Conservation (phyloP, 108 stramenopile species). For the Cyclostephanos tholiformis region DNA sequence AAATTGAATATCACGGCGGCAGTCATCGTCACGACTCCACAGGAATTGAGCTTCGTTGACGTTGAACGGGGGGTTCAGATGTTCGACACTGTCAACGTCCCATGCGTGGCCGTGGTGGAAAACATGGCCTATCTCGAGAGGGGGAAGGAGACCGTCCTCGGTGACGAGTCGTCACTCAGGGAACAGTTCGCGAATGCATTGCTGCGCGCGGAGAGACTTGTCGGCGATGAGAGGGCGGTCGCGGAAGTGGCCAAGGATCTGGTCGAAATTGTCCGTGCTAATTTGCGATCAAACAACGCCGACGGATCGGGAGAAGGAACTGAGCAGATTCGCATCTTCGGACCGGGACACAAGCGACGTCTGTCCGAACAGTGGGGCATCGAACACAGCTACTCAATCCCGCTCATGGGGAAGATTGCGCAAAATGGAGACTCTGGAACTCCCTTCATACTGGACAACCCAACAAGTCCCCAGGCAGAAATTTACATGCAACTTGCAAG, state of each 20-base stretch:
- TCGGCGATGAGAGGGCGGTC: constrained; percentile 16
- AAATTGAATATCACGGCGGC: constrained; percentile 90
- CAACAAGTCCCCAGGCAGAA: constrained; percentile 66
- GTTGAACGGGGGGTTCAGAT: constrained; percentile 96
- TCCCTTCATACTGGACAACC: constrained; percentile 72
- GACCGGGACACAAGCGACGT: constrained; percentile 70
- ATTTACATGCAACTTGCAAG: constrained; percentile 69
- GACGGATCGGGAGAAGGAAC: constrained; percentile 19
- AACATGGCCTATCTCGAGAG: constrained; percentile 95
- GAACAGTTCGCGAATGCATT: constrained; percentile 46
- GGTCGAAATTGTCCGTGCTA: constrained; percentile 53
- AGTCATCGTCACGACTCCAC: constrained; percentile 98
- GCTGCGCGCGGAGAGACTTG: constrained; percentile 36
- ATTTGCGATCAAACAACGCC: constrained; percentile 12
- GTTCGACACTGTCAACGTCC: constrained; percentile 94
- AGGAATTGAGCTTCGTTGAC: constrained; percentile 94
- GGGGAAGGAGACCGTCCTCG: constrained; percentile 24
- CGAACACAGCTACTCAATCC: constrained; percentile 78
- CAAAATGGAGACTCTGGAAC: constrained; percentile 82
- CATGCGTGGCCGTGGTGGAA: constrained; percentile 95
- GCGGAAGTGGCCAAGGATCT: constrained; percentile 49
- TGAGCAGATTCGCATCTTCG: constrained; percentile 76
- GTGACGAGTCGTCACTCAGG: constrained; percentile 46
- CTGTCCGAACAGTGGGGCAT: constrained; percentile 87
- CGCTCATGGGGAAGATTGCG: constrained; percentile 77